A percentile compares a stretch with the other conserved stretches of the same genome.
These are phyloP conservation scores for Solanum gandarillasii DNA, from an alignment of 257 asterid species.

Conservation along the genomic window DNA sequence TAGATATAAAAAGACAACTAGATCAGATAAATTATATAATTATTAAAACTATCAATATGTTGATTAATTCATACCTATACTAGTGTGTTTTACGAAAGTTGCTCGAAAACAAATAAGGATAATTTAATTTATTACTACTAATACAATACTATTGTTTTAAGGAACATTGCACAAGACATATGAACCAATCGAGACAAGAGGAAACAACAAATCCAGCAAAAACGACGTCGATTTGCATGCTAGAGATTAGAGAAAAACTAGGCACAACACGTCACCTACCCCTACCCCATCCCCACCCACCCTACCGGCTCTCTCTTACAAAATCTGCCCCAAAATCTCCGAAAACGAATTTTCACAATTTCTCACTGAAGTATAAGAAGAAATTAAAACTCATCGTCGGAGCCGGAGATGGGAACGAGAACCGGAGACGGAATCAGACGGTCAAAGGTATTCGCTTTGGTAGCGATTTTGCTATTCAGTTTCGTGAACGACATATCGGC, in stretches of 20 bases:
- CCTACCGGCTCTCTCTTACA: neutral
- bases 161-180: neutral
- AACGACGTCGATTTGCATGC: neutral
- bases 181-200: neutral
- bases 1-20: neutral
- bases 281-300: neutral
- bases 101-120: neutral
- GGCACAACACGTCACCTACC: neutral
- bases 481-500: slow-evolving; percentile 23
- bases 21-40: neutral
- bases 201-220: neutral
- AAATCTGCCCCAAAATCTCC: neutral
- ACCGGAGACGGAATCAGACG: neutral
- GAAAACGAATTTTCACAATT: neutral
- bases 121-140: neutral
- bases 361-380: neutral
- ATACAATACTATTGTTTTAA: neutral
- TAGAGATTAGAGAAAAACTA: neutral
- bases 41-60: neutral
- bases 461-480: slow-evolving; percentile 30
- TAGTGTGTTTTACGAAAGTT: neutral
- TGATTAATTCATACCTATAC: neutral
- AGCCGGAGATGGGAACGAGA: neutral
- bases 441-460: slow-evolving; percentile 11
- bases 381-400: neutral